phyloP scores from a whole-genome alignment of 2,329 filamentous ascomycete genomes.

The Thielaviopsis punctulata region DNA sequence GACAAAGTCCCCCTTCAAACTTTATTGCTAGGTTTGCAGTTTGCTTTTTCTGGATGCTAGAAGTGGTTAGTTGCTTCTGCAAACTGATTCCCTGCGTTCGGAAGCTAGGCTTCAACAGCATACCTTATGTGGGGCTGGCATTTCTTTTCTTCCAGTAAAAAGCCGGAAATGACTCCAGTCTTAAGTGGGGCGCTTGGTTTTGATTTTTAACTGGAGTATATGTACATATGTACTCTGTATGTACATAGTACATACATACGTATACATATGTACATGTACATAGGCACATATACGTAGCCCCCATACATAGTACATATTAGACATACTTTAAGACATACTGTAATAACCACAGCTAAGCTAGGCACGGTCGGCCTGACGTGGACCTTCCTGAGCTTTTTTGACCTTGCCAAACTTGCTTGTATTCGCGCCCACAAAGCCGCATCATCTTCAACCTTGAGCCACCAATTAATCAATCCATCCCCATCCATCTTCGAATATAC shows the following conservation, averaged over 20 bases:
- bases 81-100: no score
- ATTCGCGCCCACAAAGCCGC: background rate
- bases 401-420: background rate
- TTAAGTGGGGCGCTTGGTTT: background rate
- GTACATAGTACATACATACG: background rate
- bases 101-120: background rate
- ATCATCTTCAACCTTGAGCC: background rate
- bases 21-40: background rate
- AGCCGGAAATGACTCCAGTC: background rate
- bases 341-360: constrained; percentile 12
- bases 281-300: no score
- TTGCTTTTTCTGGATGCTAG: no score
- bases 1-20: no score
- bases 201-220: no score
- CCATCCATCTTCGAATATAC: background rate
- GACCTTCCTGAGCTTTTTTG: constrained; percentile 15
- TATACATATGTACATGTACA: background rate
- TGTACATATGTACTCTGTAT: no score
- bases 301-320: no score
- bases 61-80: no score
- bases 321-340: background rate
- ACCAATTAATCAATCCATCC: no score
- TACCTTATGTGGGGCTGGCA: background rate
- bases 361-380: constrained; percentile 29
- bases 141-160: background rate